phyloP scores from a whole-genome alignment of 306 rosid species.

The Boehmeria nivea region DNA sequence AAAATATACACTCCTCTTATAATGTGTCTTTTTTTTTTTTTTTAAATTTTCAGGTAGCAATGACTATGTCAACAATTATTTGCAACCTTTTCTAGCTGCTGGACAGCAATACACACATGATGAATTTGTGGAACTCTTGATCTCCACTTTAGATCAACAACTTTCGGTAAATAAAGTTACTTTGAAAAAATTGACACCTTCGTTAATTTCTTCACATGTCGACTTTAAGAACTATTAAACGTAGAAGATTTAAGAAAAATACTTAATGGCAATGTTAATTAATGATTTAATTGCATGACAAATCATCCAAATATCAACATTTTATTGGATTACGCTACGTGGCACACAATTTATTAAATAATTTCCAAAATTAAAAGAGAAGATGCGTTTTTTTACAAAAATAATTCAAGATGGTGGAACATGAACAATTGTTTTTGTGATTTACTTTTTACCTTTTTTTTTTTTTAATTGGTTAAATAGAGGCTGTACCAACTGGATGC shows the following conservation, averaged over 20 bases:
- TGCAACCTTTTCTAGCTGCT: slow-evolving; percentile 77
- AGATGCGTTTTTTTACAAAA: no score
- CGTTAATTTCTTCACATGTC: no score
- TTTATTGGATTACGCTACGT: no score
- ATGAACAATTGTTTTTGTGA: no score
- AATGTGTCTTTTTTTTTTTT: neutral
- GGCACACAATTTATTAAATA: neutral
- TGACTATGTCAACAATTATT: slow-evolving; percentile 82
- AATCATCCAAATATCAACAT: no score
- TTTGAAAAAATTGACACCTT: no score
- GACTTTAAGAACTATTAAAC: no score
- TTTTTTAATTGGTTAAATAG: slow-evolving; percentile 12
- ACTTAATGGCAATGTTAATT: no score
- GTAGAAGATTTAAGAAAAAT: no score
- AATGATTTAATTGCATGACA: no score
- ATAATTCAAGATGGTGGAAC: no score
- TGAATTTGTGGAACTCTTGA: slow-evolving; percentile 51
- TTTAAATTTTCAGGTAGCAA: slow-evolving; percentile 55
- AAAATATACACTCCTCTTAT: neutral
- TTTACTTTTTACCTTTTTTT: neutral
- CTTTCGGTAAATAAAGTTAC: slow-evolving; percentile 35
- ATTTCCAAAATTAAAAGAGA: no score
- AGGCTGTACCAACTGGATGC: slow-evolving; percentile 65
- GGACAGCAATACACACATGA: slow-evolving; percentile 79
- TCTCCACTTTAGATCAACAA: slow-evolving; percentile 49